Conservation (phyloP, 176 grass and related monocot genomes). For the Carex kokanica region DNA sequence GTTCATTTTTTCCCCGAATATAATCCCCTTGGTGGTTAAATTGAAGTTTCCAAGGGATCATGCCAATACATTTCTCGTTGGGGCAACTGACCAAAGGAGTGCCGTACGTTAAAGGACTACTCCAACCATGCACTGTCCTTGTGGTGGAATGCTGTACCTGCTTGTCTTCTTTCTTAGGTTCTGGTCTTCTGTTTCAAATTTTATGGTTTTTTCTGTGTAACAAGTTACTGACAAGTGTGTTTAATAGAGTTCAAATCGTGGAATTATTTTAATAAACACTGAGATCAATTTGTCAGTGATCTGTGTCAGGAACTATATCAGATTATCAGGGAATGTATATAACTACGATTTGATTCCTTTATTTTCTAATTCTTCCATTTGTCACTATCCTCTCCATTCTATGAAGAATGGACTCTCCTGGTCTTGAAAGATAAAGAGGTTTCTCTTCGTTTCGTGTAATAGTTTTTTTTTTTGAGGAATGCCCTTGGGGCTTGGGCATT, state of each 20-base stretch:
- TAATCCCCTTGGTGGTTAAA: not conserved
- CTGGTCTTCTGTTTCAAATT: not conserved
- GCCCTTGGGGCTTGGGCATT: no score
- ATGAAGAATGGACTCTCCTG: not conserved
- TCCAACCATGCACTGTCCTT: not conserved
- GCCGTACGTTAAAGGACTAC: conserved; percentile 23
- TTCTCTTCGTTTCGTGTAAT: not conserved
- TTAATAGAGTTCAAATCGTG: not conserved
- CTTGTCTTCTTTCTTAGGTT: not conserved
- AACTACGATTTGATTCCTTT: not conserved
- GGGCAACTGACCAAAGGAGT: not conserved
- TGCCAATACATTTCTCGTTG: conserved; percentile 1
- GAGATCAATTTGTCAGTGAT: not conserved
- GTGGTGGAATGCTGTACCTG: conserved; percentile 15
- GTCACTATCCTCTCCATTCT: not conserved
- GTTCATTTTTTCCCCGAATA: not conserved
- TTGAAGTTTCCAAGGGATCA: not conserved
- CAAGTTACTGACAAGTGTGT: not conserved
- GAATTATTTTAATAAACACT: not conserved
- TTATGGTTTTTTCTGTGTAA: not conserved
- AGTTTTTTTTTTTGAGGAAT: no score
- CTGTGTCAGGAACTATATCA: not conserved
- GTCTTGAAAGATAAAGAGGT: not conserved
- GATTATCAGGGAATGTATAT: not conserved
- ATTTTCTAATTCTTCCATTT: not conserved